Percentiles rank a stretch among this genome's conserved stretches.
phyloP scores from a whole-genome alignment of 2,329 filamentous ascomycete genomes.

The Calycina herbarum region DNA sequence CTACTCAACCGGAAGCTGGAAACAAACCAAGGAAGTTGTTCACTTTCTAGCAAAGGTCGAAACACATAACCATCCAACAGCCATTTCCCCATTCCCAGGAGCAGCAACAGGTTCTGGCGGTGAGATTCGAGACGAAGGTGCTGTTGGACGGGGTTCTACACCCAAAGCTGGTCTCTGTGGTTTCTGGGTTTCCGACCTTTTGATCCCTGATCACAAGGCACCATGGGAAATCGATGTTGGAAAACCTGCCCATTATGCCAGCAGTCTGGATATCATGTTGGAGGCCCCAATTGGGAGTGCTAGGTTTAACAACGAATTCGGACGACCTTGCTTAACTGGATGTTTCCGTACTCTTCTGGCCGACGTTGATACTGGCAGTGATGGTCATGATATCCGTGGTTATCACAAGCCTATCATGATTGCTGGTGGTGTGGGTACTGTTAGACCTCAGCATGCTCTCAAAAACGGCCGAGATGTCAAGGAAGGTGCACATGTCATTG shows the following conservation, averaged over 20 bases:
- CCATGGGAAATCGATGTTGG: conserved; percentile 94
- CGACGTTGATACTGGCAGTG: conserved; percentile 59
- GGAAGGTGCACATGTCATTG: conserved; percentile 85
- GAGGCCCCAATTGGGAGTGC: conserved; percentile 95
- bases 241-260: conserved; percentile 87
- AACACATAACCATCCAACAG: conserved; percentile 96
- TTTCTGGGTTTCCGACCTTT: conserved; percentile 92
- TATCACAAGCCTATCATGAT: conserved; percentile 99
- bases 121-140: conserved; percentile 93
- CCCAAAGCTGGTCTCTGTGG: conserved; percentile 91
- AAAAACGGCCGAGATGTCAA: conserved; percentile 79
- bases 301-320: conserved; percentile 97
- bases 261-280: conserved; percentile 94
- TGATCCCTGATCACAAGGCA: conserved; percentile 78
- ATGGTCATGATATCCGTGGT: conserved; percentile 70
- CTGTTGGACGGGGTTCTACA: conserved; percentile 87
- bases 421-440: conserved; percentile 90
- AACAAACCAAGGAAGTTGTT: conserved; percentile 78
- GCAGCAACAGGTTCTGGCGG: conserved; percentile 94
- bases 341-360: conserved; percentile 90
- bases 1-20: conserved; percentile 84
- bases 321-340: conserved; percentile 81
- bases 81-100: conserved; percentile 88
- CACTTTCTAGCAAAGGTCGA: conserved; percentile 94
- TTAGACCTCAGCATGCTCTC: conserved; percentile 84